Evolutionary conservation across 139 green algal species (phyloP), one percentile per base, ranked within the genome.

Genomic region (Eudorina sp.): DNA sequence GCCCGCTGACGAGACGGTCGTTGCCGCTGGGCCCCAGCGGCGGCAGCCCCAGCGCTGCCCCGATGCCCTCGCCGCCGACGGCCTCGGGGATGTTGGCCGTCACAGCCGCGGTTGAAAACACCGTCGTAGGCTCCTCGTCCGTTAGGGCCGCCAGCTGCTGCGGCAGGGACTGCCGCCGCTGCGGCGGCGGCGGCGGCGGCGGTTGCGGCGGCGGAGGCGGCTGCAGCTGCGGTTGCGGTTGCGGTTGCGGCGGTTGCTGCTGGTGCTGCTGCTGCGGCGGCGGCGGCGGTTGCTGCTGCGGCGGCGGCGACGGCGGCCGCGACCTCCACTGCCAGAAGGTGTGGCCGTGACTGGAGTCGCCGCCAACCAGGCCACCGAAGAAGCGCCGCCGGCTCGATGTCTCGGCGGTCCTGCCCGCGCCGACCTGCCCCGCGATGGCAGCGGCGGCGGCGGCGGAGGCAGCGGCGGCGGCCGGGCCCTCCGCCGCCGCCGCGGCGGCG

Each of bases 41-140:
- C 29, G 45, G 73, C 43, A 23, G 73, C 73, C 7, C 8, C 45
- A n/a, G 25, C 43, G 45, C 45, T 2, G 8, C 76, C 48, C 51
- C 27, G 78, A 36, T n/a, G 38, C 5, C 34, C 34, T n/a, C 29
- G 46, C 74, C 6, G 40, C 78, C 29, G 55, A 41, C 58, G 8
- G 53, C 77, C 45, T 27, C n/a, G 3, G 14, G 45, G 8, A 82
- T 45, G 25, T 14, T 68, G 14, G 75, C 51, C 7, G 75, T 48
- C 2, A 34, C 75, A 16, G 75, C 51, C 48, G 77, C 34, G 21
- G 77, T 84, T 18, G 77, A 55, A 38, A 84, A 84, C 25, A 84
- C 21, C 36, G 53, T 31, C 14, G 9, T 11, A 1, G 72, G 72
- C 14, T 58, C 72, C 2, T 80, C 72, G 19, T 80, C 38, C 43